These are phyloP conservation scores for Scorias spongiosa DNA, from an alignment of 2,329 filamentous ascomycete species.

Conservation along the genomic window DNA sequence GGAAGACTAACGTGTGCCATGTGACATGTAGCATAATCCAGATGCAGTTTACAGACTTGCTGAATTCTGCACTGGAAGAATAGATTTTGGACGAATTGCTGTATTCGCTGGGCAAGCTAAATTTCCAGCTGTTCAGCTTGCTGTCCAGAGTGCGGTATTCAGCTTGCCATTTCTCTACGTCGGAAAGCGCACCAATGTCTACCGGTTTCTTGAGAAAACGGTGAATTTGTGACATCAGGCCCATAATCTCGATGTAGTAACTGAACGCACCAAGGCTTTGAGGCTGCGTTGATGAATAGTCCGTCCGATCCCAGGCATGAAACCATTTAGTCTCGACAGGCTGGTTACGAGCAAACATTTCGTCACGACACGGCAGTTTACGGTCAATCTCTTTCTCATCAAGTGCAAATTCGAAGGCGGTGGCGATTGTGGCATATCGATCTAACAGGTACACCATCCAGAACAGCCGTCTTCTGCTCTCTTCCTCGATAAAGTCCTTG, in stretches of 20 bases:
- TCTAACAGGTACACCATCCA: slow-evolving; percentile 93
- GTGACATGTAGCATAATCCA: slow-evolving; percentile 88
- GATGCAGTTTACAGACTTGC: slow-evolving; percentile 59
- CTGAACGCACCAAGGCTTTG: slow-evolving; percentile 79
- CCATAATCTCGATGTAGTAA: slow-evolving; percentile 79
- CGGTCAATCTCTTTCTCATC: slow-evolving; percentile 84
- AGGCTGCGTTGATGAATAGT: slow-evolving; percentile 41
- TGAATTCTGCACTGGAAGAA: slow-evolving; percentile 36
- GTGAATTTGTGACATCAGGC: slow-evolving; percentile 76
- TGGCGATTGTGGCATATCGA: slow-evolving; percentile 77
- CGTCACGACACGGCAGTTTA: slow-evolving; percentile 71
- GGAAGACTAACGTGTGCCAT: slow-evolving; percentile 55
- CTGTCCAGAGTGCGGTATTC: slow-evolving; percentile 75
- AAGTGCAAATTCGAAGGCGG: slow-evolving; percentile 80
- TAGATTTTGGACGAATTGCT: slow-evolving; percentile 71
- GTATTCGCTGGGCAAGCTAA: slow-evolving; percentile 67
- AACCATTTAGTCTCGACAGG: slow-evolving; percentile 79
- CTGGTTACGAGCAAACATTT: slow-evolving; percentile 70
- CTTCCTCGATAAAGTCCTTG: slow-evolving; percentile 76
- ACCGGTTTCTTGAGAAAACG: slow-evolving; percentile 78
- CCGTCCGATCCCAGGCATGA: slow-evolving; percentile 26
- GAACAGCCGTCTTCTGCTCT: slow-evolving; percentile 68
- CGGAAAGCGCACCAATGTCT: slow-evolving; percentile 67
- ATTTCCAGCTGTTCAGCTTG: slow-evolving; percentile 68
- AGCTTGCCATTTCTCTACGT: slow-evolving; percentile 81